These are phyloP conservation scores for Teratosphaeria epicoccoides DNA, from an alignment of 2,329 filamentous ascomycete genomes.

Conservation along the genomic window DNA sequence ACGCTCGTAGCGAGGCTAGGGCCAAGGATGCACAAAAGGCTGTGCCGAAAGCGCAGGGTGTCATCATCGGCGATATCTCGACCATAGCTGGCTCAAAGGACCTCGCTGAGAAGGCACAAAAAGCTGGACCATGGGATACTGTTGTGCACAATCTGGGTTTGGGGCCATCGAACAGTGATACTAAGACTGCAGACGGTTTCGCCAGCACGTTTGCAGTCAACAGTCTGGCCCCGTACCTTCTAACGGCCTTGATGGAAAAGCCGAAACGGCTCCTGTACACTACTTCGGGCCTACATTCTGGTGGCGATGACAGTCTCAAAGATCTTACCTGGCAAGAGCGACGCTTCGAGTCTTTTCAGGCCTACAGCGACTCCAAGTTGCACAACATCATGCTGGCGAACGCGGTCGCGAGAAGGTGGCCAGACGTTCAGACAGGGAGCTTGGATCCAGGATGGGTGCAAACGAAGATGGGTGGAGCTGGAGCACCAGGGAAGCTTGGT, in stretches of 20 bases:
- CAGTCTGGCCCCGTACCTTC: conserved; percentile 47
- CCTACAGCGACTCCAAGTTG: conserved; percentile 47
- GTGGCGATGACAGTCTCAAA: conserved; percentile 35
- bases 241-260: conserved; percentile 41
- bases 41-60: conserved; percentile 41
- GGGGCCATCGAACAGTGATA: conserved; percentile 31
- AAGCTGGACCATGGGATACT: conserved; percentile 41
- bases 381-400: conserved; percentile 47
- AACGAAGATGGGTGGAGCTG: conserved; percentile 33
- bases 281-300: conserved; percentile 41
- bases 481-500: conserved; percentile 34
- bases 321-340: conserved; percentile 31
- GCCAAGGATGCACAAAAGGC: conserved; percentile 39
- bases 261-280: conserved; percentile 44
- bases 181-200: conserved; percentile 37
- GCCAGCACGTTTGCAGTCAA: conserved; percentile 46
- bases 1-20: conserved; percentile 46
- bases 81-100: conserved; percentile 41
- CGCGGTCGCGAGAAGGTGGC: conserved; percentile 40
- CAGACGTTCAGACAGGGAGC: conserved; percentile 36
- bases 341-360: conserved; percentile 27
- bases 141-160: conserved; percentile 50
- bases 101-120: conserved; percentile 43
- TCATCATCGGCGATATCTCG: conserved; percentile 44
- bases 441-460: conserved; percentile 36